Conservation (phyloP, 2,329 filamentous ascomycete genomes). For the Mycosphaerella sp. region DNA sequence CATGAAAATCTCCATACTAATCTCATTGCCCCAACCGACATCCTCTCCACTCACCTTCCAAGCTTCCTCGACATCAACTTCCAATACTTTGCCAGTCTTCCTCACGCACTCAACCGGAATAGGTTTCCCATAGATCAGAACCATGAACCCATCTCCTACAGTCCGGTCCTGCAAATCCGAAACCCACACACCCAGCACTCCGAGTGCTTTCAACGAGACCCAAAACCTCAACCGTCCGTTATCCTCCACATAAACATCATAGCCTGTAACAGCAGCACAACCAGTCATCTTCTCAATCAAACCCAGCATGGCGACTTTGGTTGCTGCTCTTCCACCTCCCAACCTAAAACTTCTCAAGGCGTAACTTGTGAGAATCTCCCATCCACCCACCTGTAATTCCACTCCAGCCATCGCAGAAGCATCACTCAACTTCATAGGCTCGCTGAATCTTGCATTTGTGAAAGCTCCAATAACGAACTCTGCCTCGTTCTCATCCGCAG, state of each 20-base stretch:
- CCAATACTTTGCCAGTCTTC: conserved; percentile 53
- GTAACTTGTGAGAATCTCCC: conserved; percentile 56
- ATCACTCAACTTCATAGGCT: conserved; percentile 40
- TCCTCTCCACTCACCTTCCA: conserved; percentile 69
- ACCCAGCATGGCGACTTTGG: conserved; percentile 65
- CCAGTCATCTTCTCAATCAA: conserved; percentile 86
- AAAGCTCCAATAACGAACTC: conserved; percentile 71
- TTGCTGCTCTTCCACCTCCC: conserved; percentile 27
- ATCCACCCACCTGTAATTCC: conserved; percentile 55
- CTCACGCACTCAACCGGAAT: conserved; percentile 62
- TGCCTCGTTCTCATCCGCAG: conserved; percentile 30
- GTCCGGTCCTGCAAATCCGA: conserved; percentile 56
- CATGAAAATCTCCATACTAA: conserved; percentile 60
- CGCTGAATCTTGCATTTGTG: conserved; percentile 56
- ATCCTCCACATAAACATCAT: conserved; percentile 52
- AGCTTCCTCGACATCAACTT: conserved; percentile 69
- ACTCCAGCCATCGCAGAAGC: conserved; percentile 52
- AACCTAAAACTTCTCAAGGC: conserved; percentile 54
- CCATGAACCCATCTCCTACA: conserved; percentile 29
- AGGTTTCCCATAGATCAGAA: conserved; percentile 63
- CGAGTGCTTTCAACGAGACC: conserved; percentile 72
- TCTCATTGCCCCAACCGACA: conserved; percentile 73
- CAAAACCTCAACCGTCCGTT: conserved; percentile 60
- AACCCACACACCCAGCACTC: conserved; percentile 71
- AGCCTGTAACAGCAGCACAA: conserved; percentile 65